phyloP scores from a whole-genome alignment of 2,329 filamentous ascomycete species.

The Ophiosphaerella korrae region DNA sequence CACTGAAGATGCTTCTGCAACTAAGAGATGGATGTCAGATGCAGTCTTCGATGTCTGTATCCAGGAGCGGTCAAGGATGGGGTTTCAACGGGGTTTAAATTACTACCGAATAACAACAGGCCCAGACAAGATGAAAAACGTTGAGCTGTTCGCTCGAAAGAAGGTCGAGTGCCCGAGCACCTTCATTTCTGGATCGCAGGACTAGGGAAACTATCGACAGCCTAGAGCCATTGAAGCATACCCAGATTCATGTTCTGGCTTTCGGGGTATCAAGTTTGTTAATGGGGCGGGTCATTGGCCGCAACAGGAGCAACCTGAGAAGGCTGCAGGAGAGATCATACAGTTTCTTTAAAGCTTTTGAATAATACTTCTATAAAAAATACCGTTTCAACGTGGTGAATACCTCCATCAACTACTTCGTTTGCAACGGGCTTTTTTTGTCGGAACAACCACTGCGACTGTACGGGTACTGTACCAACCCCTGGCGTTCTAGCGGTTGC shows the following conservation, averaged over 20 bases:
- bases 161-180: conserved; percentile 65
- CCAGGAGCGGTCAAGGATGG: conserved; percentile 64
- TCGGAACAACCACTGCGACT: no score
- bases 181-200: conserved; percentile 66
- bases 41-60: conserved; percentile 65
- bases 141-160: conserved; percentile 64
- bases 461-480: no score
- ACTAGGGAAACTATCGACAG: conserved; percentile 73
- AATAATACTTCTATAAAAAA: background rate
- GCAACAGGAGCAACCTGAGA: conserved; percentile 67
- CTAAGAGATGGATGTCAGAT: conserved; percentile 62
- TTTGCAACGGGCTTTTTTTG: no score
- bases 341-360: conserved; percentile 45
- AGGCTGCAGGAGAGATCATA: conserved; percentile 56
- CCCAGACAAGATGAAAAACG: conserved; percentile 55
- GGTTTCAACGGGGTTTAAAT: conserved; percentile 69
- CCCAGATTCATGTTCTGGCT: conserved; percentile 58
- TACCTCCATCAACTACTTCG: no score
- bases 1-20: conserved; percentile 54
- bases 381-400: background rate
- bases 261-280: conserved; percentile 59
- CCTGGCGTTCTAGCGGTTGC: no score
- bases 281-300: conserved; percentile 72
- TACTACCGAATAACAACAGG: conserved; percentile 69
- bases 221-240: conserved; percentile 67